A percentile compares a stretch with the other conserved stretches of the same genome.
Evolutionary conservation across 371 early-diverging fungal species (phyloP).

Genomic region (Rhizopus delemar): DNA sequence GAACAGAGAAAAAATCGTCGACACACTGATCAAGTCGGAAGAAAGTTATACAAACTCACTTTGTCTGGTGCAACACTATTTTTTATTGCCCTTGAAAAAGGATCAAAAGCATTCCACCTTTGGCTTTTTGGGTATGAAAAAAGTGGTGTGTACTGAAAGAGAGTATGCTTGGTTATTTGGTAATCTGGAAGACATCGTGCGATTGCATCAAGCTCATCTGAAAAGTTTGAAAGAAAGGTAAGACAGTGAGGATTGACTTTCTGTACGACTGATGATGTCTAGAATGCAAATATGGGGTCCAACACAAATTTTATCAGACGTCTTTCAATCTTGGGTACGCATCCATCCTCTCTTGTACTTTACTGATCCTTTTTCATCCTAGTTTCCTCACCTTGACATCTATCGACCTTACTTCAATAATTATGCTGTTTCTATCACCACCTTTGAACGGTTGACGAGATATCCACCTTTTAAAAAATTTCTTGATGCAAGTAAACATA

Average conservation of each 20-base stretch:
- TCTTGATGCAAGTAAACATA: conserved; percentile 37
- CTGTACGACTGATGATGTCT: no score
- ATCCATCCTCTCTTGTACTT: background rate
- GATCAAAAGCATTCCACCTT: conserved; percentile 27
- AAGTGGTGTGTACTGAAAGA: conserved; percentile 43
- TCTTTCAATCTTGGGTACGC: conserved; percentile 34
- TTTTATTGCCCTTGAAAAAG: conserved; percentile 37
- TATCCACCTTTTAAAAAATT: conserved; percentile 52
- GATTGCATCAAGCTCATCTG: conserved; percentile 33
- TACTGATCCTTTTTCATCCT: background rate
- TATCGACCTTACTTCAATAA: conserved; percentile 41
- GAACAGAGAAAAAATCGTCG: conserved; percentile 38
- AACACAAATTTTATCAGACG: conserved; percentile 34
- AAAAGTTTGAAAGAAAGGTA: conserved; percentile 41
- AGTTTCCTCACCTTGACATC: conserved; percentile 41
- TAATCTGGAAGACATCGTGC: conserved; percentile 41
- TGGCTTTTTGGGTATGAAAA: conserved; percentile 37
- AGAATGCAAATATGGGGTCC: conserved; percentile 40
- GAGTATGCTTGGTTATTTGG: conserved; percentile 47
- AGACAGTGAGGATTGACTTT: background rate
- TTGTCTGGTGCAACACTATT: conserved; percentile 27
- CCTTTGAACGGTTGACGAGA: conserved; percentile 41
- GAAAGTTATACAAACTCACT: conserved; percentile 41
- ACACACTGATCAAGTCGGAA: conserved; percentile 35
- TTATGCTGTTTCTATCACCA: conserved; percentile 44